Evolutionary conservation across 169 alveolate genomes (phyloP).

Genomic region (Plasmodium gaboni): DNA sequence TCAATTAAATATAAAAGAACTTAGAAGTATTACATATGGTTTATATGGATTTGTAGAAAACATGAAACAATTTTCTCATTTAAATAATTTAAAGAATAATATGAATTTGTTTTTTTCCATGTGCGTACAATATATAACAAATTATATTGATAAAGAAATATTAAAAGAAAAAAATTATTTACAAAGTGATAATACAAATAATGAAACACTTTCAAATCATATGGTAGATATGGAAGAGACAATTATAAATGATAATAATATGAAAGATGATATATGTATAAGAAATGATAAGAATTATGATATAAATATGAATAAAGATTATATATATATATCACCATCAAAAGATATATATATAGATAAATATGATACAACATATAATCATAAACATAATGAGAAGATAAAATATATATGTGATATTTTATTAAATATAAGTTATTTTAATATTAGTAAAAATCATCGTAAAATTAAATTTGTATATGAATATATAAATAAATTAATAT

Average conservation of each 20-base stretch:
- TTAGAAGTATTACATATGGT: conserved; percentile 29
- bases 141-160: conserved; percentile 19
- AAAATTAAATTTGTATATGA: conserved; percentile 48
- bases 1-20: conserved; percentile 13
- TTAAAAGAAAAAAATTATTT: not conserved
- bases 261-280: not conserved
- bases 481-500: conserved; percentile 28
- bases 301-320: conserved; percentile 53
- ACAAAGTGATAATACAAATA: not conserved
- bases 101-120: conserved; percentile 67
- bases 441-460: conserved; percentile 52
- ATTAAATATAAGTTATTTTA: conserved; percentile 48
- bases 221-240: not conserved
- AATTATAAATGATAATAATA: not conserved
- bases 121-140: conserved; percentile 23
- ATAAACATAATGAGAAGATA: not conserved
- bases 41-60: conserved; percentile 61
- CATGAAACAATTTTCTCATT: conserved; percentile 58
- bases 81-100: conserved; percentile 33
- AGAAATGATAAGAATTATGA: not conserved
- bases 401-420: conserved; percentile 30
- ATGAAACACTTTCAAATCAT: not conserved
- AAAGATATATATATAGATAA: conserved; percentile 5
- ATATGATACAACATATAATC: not conserved
- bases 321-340: conserved; percentile 39